Base-by-base conservation (phyloP, 2,329 filamentous ascomycete species). In the Trichoderma oligosporum region DNA sequence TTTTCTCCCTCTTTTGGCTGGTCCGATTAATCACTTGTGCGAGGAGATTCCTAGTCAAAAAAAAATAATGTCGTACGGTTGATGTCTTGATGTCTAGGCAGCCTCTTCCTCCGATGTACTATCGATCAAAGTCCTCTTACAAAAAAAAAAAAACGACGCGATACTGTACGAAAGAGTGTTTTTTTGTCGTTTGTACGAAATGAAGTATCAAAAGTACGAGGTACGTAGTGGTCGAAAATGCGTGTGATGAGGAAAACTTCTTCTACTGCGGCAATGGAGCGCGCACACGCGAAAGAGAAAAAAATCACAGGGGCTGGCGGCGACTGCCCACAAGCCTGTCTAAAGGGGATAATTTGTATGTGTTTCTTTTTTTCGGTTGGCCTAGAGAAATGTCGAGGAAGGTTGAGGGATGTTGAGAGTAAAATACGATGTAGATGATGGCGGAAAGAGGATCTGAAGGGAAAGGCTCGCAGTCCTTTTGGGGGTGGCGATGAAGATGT, bases 191-290 rank as follows among this genome's bases (percentile, higher is more conserved):
- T 53, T 61, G 61, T 62, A 63, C 61, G 61, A 61, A 51, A 58
- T 54, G 36, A 52, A 35, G 57, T 54, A 36, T 57, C 55, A 35
- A 56, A 35, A 57, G 61, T 64, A 65, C 60, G 61, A 58, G 39
- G 48, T 58, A 60, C 55, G 49, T 47, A 47, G 36, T 49, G 53
- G 56, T 45, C 44, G 60, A 49, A 29, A 33, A 46, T 49, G 57
- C 36, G 61, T 54, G 59, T 52, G 42, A 59, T 39, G 60, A 39
- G 53, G 56, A 56, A 41, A 47, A 47, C 53, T 35, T 61, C 61
- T 61, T 63, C 61, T 64, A 64, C 62, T 64, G 58, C 57, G 56
- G 54, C 52, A 58, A 55, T 44, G 56, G 55, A 61, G 48, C 48
- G 51, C 49, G 57, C 36, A 41, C 29, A 60, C 56, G 58, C 54